These are phyloP conservation scores for Penicillium thymicola DNA, from an alignment of 2,329 filamentous ascomycete genomes.

Conservation along the genomic window DNA sequence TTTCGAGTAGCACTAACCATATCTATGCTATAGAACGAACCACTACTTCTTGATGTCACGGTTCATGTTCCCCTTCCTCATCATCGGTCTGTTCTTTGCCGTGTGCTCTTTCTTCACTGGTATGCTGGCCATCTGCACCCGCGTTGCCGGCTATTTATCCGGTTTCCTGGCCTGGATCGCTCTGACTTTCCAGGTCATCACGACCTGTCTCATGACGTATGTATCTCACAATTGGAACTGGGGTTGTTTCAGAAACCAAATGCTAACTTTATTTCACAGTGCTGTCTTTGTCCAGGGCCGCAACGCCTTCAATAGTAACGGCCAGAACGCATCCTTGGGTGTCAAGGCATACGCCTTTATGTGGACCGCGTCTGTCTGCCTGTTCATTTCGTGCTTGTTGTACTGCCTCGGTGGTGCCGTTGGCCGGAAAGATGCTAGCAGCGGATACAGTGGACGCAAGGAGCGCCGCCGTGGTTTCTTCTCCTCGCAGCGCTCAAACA, in stretches of 20 bases:
- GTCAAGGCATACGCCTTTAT: slow-evolving; percentile 60
- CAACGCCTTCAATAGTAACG: slow-evolving; percentile 51
- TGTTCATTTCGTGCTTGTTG: slow-evolving; percentile 54
- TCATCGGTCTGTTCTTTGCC: slow-evolving; percentile 78
- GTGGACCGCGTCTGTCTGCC: slow-evolving; percentile 56
- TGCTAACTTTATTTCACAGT: slow-evolving; percentile 37
- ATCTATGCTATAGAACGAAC: slow-evolving; percentile 47
- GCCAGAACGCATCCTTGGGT: slow-evolving; percentile 51
- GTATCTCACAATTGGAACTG: slow-evolving; percentile 30
- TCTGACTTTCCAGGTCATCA: slow-evolving; percentile 57
- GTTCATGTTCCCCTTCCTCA: slow-evolving; percentile 88
- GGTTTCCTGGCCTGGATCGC: slow-evolving; percentile 53
- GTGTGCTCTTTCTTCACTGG: slow-evolving; percentile 47
- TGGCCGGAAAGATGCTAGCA: slow-evolving; percentile 25
- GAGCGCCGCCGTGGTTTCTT: slow-evolving; percentile 41
- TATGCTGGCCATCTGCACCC: slow-evolving; percentile 50
- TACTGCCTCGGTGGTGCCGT: slow-evolving; percentile 52
- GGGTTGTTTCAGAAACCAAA: not conserved
- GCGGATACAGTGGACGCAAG: slow-evolving; percentile 37
- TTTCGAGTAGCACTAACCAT: not conserved
- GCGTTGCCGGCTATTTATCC: slow-evolving; percentile 51
- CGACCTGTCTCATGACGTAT: slow-evolving; percentile 61
- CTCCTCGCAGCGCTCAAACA: slow-evolving; percentile 28
- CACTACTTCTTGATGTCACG: slow-evolving; percentile 82
- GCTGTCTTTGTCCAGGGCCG: slow-evolving; percentile 59